A percentile compares a stretch with the other conserved stretches of the same genome.
These are phyloP conservation scores for Amanita rubescens DNA, from an alignment of 768 basidiomycete species.

Conservation along the genomic window DNA sequence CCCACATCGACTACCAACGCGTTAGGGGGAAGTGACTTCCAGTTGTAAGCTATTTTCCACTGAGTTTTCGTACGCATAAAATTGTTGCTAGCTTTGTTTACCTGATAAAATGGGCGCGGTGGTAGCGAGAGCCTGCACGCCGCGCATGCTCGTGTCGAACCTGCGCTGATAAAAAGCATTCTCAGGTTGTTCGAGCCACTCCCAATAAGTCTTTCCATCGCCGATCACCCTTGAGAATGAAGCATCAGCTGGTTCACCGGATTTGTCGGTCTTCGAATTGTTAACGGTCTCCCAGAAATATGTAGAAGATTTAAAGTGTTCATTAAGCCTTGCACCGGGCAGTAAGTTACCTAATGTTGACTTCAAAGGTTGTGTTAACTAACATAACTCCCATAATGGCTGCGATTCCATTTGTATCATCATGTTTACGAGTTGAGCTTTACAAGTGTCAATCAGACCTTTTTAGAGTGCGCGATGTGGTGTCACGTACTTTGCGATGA, in stretches of 20 bases:
- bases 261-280: conserved; percentile 16
- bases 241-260: conserved; percentile 12
- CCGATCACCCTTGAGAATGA: conserved; percentile 16
- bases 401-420: conserved; percentile 19
- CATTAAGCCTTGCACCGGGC: conserved; percentile 13
- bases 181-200: conserved; percentile 16
- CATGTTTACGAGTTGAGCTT: conserved; percentile 22
- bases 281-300: conserved; percentile 20
- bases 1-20: conserved; percentile 24
- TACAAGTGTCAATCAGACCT: not conserved
- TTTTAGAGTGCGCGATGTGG: too few relatives aligned
- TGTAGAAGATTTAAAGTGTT: conserved; percentile 18
- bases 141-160: conserved; percentile 21
- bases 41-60: conserved; percentile 16
- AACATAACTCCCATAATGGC: conserved; percentile 22
- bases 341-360: not conserved
- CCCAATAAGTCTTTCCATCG: conserved; percentile 14
- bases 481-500: conserved; percentile 2
- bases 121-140: conserved; percentile 14
- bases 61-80: not conserved
- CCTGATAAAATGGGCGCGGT: conserved; percentile 15
- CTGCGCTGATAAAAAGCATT: conserved; percentile 21
- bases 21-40: conserved; percentile 15
- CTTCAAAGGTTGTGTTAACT: not conserved
- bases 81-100: not conserved